Conservation (phyloP, 164 flowering plant species). For the Amborella trichopoda region DNA sequence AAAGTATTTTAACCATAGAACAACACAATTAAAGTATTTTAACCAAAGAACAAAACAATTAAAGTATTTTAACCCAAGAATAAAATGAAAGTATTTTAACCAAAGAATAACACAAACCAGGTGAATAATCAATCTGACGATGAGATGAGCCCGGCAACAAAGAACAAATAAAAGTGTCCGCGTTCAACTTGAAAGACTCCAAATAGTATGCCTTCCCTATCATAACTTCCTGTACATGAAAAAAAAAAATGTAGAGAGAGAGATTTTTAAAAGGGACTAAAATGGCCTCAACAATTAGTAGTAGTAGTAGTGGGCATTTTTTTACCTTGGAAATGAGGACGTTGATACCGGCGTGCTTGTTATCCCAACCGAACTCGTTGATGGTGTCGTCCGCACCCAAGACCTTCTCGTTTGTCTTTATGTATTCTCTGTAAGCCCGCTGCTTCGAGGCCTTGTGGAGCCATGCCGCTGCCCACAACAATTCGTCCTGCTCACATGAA, state of each 20-base stretch:
- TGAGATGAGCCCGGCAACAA: slow-evolving; percentile 65
- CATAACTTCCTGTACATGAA: slow-evolving; percentile 59
- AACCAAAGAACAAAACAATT: neutral
- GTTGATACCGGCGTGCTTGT: slow-evolving; percentile 95
- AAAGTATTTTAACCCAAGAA: neutral
- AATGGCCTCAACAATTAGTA: neutral
- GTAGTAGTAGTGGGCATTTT: neutral
- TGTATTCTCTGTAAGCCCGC: slow-evolving; percentile 78
- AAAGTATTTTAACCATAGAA: neutral
- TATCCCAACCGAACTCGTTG: slow-evolving; percentile 97
- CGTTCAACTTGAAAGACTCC: slow-evolving; percentile 53
- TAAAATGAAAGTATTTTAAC: neutral
- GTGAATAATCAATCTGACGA: slow-evolving; percentile 82
- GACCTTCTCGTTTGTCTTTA: slow-evolving; percentile 70
- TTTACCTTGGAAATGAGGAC: slow-evolving; percentile 89
- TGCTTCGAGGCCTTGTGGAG: slow-evolving; percentile 83
- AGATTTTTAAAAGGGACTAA: neutral
- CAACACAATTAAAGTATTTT: neutral
- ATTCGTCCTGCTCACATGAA: slow-evolving; percentile 47
- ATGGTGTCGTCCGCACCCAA: slow-evolving; percentile 81
- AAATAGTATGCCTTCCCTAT: slow-evolving; percentile 75
- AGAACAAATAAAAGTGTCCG: slow-evolving; percentile 84
- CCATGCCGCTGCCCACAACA: slow-evolving; percentile 97
- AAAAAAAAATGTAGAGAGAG: neutral
- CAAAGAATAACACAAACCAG: slow-evolving; percentile 30